Base-by-base conservation (phyloP, 306 rosid species). In the Rosa lucieae region DNA sequence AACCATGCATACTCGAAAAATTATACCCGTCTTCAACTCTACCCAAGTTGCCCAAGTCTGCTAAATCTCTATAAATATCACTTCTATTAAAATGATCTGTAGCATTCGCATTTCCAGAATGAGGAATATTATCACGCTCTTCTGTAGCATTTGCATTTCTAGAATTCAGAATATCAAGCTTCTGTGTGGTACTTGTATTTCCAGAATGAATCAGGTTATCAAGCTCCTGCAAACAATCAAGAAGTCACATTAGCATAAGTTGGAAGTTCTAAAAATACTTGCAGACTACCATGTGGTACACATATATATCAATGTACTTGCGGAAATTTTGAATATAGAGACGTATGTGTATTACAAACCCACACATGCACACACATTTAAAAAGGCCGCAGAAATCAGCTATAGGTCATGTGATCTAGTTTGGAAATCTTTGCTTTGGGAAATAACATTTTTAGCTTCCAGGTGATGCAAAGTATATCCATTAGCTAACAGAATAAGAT, bases 61-160 rank as follows among this genome's bases (percentile, higher is more conserved):
- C 88, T 56, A 88, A 70, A 40, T 66, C 86, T 18, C 47, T 63
- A 68, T 67, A 83, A 46, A 81, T 23, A 29, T 85, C 84, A 58
- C 63, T 70, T 48, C 42, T 79, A 70, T 75, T 80, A 9, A 11
- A 2, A 74, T 35, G 13, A 56, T 51, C 61, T 15, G 66, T 14
- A 8, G 53, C 82, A 12, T 53, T 82, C 44, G 26, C 78, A 46
- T 65, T 43, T 35, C 69, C 85, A 55, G 42, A 56, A 47, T 46
- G 35, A 8, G 40, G 53, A 67, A 42, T 32, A 65, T 62, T 29
- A 66, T 17, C 26, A 63, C 61, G 10, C 46, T 42, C 67, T 82
- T 81, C 82, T 11, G 67, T 26, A 26, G 40, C 17, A 62, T 29
- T 29, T 58, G 14, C 12, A 59, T 59, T 37, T 40, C 68, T 83